Base-by-base conservation (phyloP, 2,329 filamentous ascomycete species). In the Zasmidium citrigriseum region DNA sequence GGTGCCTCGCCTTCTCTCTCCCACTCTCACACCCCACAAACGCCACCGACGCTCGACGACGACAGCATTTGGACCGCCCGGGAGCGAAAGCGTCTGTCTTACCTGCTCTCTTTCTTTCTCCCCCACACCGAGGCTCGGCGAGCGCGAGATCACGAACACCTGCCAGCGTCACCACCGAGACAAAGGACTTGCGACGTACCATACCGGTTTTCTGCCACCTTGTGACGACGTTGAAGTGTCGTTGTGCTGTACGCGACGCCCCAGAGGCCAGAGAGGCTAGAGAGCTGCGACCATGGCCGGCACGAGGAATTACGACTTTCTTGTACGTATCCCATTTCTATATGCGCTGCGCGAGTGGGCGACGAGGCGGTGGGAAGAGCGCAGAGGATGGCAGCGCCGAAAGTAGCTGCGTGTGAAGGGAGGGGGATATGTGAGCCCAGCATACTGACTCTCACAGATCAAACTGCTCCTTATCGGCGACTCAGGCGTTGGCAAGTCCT, bases 271-370 rank as follows among this genome's bases (percentile, higher is more conserved):
- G 34, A 41, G 5, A 10, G 34, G 16, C 34, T 41, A 41, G 34
- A n/a, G 18, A n/a, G 49, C 44, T 57, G 49, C 55, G 46, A 75
- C 64, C 66, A 99, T 99, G 95, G 93, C 95, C 72, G 91, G 90
- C 78, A 96, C 93, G 83, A 88, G 95, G 79, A 99, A 99, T 83
- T 99, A 99, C 80, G 95, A 99, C 79, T 98, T 98, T 79, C 84
- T 99, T 80, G 93, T 98, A 88, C 74, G 88, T 62, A 24, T 21
- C 20, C 34, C 34, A 16, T n/a, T 41, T 41, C 5, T 34, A 44
- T 24, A 4, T 18, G 38, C 21, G 9, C n/a, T 14, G 12, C 14
- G 48, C 27, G 22, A 3, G 21, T 14, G 11, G 12, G 22, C 3
- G 11, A 9, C 3, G 24, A 25, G n/a, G 22, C 20, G 47, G 23